Conservation (phyloP, 2,329 filamentous ascomycete genomes). For the Rhexocercosporidium sp. region DNA sequence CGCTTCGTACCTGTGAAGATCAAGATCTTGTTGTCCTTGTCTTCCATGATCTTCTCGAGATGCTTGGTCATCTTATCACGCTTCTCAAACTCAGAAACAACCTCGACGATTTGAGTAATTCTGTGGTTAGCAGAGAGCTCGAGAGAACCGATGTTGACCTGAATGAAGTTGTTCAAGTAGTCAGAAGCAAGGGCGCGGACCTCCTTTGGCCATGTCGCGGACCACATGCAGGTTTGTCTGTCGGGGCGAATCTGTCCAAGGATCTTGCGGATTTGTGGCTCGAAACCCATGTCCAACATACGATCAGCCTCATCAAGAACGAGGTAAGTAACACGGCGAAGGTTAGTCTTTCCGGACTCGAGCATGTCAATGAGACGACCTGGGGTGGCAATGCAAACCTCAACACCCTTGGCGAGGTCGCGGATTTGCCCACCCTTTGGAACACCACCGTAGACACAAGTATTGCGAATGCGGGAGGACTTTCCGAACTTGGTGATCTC, state of each 20-base stretch:
- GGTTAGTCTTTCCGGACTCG: slow-evolving; percentile 96
- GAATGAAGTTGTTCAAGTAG: slow-evolving; percentile 94
- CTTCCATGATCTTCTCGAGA: slow-evolving; percentile 96
- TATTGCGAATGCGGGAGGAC: slow-evolving; percentile 97
- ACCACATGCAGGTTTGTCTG: slow-evolving; percentile 99
- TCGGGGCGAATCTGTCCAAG: slow-evolving; percentile 97
- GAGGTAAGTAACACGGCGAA: slow-evolving; percentile 96
- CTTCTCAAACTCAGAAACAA: slow-evolving; percentile 96
- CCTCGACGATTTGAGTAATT: slow-evolving; percentile 97
- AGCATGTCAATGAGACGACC: slow-evolving; percentile 99
- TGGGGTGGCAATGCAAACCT: slow-evolving; percentile 98
- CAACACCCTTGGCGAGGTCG: slow-evolving; percentile 91
- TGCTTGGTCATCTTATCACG: slow-evolving; percentile 97
- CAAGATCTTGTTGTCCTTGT: slow-evolving; percentile 92
- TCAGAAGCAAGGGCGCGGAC: slow-evolving; percentile 90
- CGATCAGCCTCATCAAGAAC: slow-evolving; percentile 99
- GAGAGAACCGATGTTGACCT: slow-evolving; percentile 98
- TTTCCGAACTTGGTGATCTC: slow-evolving; percentile 99
- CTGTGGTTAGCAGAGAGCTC: slow-evolving; percentile 96
- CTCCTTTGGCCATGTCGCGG: slow-evolving; percentile 98
- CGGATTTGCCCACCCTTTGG: slow-evolving; percentile 97
- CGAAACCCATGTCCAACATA: slow-evolving; percentile 99
- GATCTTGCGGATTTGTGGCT: slow-evolving; percentile 99
- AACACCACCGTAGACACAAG: slow-evolving; percentile 98
- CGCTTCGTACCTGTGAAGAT: slow-evolving; percentile 95